Evolutionary conservation across 225 moss, liverwort and hornwort species (phyloP).

Genomic region (Marchantia polymorpha): DNA sequence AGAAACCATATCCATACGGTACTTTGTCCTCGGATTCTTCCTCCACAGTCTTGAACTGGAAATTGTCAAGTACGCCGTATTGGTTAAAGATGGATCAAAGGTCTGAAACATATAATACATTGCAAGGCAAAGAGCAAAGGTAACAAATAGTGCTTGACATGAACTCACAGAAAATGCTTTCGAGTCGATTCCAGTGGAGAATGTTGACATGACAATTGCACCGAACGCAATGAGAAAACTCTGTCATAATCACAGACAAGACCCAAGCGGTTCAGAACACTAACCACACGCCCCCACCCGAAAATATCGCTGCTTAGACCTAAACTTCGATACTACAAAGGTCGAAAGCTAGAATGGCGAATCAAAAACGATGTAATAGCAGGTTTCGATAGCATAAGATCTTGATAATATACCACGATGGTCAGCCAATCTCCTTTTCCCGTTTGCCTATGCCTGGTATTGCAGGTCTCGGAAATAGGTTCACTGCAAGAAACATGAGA

Average conservation of each 20-base stretch:
- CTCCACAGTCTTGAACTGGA: slow-evolving; percentile 57
- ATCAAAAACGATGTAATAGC: background rate
- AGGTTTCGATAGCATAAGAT: background rate
- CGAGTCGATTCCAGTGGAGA: slow-evolving; percentile 91
- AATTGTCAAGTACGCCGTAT: background rate
- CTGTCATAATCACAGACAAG: slow-evolving; percentile 37
- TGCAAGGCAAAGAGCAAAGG: too few relatives aligned
- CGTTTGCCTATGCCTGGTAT: slow-evolving; percentile 85
- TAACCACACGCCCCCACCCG: background rate
- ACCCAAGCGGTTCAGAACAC: background rate
- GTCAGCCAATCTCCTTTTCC: slow-evolving; percentile 89
- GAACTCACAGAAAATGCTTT: slow-evolving; percentile 67
- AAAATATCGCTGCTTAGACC: too few relatives aligned
- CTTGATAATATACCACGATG: slow-evolving; percentile 51
- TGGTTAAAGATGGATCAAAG: background rate
- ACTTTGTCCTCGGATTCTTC: slow-evolving; percentile 47
- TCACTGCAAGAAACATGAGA: slow-evolving; percentile 55
- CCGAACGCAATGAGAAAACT: slow-evolving; percentile 81
- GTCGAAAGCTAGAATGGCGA: too few relatives aligned
- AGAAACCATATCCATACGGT: slow-evolving; percentile 90
- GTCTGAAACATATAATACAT: too few relatives aligned
- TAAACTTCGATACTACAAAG: too few relatives aligned
- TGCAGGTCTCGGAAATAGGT: slow-evolving; percentile 72
- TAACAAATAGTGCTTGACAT: background rate
- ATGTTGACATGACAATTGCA: slow-evolving; percentile 85